Base-by-base conservation (phyloP, 176 grass and related monocot genomes). In the Oryza officinalis region DNA sequence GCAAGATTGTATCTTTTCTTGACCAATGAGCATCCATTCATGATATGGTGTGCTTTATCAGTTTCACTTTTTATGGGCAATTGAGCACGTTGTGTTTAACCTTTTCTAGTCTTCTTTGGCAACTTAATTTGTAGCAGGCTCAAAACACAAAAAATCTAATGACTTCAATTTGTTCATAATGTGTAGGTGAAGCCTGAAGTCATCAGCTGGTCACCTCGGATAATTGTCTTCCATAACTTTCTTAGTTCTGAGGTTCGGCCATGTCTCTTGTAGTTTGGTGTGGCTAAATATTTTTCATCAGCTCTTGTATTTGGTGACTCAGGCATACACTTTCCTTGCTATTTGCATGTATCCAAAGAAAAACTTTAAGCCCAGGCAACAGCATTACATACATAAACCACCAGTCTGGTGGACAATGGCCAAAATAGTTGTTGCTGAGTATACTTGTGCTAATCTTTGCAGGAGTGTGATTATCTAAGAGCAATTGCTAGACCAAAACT, bases 381-480 rank as follows among this genome's bases (percentile, higher is more conserved):
- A 82, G 50, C 5, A 46, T 3, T 33, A 63, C 12, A 23, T 0
- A 18, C 32, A 64, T 8, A 41, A 71, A 69, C 17, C 10, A 46
- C 22, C 14, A 64, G 23, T 25, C 20, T 61, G 57, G 57, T 61
- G n/a, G 57, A 32, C 59, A 77, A 22, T 38, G 65, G 10, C 45
- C 31, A 28, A 47, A 65, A 68, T 45, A 22, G 6, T 44, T 75
- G 70, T 38, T 61, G 17, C 20, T 47, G 63, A 60, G 17, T 37
- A 68, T 22, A 13, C 67, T 31, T 66, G 10, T 77, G 32, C 52
- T 84, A 75, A 75, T 86, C 33, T 91, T 84, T 87, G 38, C 77
- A 97, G 94, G 94, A 97, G 61, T 97, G 90, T 80, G 94, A 97
- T 67, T 94, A 92, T 85, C 81, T 97, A 81, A 89, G 83, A 92